Evolutionary conservation across 495 filamentous ascomycete genomes (phyloP).

Genomic region (Penicillium goetzii): DNA sequence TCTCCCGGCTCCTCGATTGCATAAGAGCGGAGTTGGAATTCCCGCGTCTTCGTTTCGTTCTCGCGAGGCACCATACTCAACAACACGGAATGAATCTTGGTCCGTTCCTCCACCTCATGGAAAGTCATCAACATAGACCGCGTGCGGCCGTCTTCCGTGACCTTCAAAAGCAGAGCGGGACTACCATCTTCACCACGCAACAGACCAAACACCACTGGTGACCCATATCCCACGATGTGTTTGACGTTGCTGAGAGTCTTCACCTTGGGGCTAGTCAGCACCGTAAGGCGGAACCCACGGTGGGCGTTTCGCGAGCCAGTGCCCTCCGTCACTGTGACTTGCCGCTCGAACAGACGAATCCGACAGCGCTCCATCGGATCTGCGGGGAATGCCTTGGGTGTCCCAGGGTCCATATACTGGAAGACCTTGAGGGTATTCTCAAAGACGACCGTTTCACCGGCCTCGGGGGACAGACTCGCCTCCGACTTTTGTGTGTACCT

Average conservation of each 20-base stretch:
- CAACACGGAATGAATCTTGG: constrained; percentile 66
- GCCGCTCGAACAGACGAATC: constrained; percentile 72
- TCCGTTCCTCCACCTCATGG: constrained; percentile 66
- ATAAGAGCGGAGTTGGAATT: constrained; percentile 63
- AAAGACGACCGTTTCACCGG: constrained; percentile 67
- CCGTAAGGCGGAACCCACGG: constrained; percentile 72
- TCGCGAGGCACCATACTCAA: constrained; percentile 64
- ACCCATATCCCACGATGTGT: constrained; percentile 60
- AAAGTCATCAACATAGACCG: constrained; percentile 76
- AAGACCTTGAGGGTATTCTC: constrained; percentile 67
- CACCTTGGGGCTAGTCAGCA: constrained; percentile 73
- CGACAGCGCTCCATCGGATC: constrained; percentile 71
- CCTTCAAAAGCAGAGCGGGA: constrained; percentile 68
- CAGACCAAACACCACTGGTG: constrained; percentile 73
- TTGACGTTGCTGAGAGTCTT: constrained; percentile 75
- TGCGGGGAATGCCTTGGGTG: constrained; percentile 68
- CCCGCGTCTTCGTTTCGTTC: constrained; percentile 63
- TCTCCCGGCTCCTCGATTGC: constrained; percentile 62
- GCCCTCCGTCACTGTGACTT: constrained; percentile 62
- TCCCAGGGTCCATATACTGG: constrained; percentile 72
- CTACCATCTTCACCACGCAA: constrained; percentile 67
- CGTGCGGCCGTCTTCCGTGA: constrained; percentile 65
- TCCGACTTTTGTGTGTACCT: constrained; percentile 78
- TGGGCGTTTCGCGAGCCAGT: constrained; percentile 70
- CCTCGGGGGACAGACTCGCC: constrained; percentile 62